Evolutionary conservation across 805 yeast genomes (phyloP).

Genomic region (Monosporozyma siamensis): DNA sequence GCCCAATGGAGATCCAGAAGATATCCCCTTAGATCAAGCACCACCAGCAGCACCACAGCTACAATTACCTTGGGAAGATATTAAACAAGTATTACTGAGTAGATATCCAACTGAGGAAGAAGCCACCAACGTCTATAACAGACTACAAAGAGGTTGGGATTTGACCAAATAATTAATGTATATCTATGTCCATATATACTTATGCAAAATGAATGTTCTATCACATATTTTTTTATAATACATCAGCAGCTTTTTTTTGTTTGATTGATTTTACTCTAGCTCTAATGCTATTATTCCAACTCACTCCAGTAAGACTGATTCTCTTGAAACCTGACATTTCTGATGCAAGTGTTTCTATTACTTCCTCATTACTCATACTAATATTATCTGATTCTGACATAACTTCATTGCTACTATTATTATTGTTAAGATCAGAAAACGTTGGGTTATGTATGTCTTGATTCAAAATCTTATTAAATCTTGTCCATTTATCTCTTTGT

Average conservation of each 20-base stretch:
- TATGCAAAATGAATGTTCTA: background rate
- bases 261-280: slow-evolving; percentile 38
- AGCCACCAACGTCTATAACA: slow-evolving; percentile 21
- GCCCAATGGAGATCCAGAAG: slow-evolving; percentile 5
- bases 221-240: too few relatives aligned
- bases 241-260: slow-evolving; percentile 2
- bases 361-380: slow-evolving; percentile 18
- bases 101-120: slow-evolving; percentile 28
- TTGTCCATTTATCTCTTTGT: slow-evolving; percentile 33
- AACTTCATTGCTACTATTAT: background rate
- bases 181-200: slow-evolving; percentile 2
- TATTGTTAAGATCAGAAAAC: background rate
- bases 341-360: slow-evolving; percentile 30
- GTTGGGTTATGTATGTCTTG: background rate
- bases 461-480: slow-evolving; percentile 4
- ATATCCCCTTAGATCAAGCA: slow-evolving; percentile 1
- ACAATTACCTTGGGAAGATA: slow-evolving; percentile 38
- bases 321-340: slow-evolving; percentile 33
- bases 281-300: slow-evolving; percentile 51
- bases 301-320: slow-evolving; percentile 37
- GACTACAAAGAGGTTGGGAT: slow-evolving; percentile 36
- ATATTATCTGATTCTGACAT: slow-evolving; percentile 1
- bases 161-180: slow-evolving; percentile 18
- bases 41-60: background rate
- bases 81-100: slow-evolving; percentile 28